Percentiles rank a stretch among this genome's conserved stretches.
Conservation (phyloP, 305 asterid genomes). For the Salvia sclarea region DNA sequence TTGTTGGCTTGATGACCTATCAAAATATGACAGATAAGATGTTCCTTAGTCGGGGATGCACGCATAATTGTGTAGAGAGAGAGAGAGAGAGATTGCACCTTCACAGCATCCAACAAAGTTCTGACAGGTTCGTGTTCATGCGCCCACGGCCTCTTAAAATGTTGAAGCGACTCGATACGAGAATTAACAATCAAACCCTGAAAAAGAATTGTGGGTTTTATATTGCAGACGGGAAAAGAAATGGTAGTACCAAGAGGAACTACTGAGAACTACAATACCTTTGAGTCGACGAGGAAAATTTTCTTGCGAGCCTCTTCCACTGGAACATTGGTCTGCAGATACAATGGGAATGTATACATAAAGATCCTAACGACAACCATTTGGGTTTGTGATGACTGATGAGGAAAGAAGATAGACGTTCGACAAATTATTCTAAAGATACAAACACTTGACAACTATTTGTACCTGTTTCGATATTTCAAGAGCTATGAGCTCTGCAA, state of each 20-base stretch:
- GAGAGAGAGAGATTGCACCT: conserved; percentile 51
- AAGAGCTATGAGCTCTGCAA: conserved; percentile 97
- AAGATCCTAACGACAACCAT: conserved; percentile 12
- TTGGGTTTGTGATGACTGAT: conserved; percentile 4
- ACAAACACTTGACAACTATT: conserved; percentile 12
- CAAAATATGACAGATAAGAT: conserved; percentile 11
- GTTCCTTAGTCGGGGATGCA: not conserved
- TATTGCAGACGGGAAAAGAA: not conserved
- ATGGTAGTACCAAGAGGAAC: not conserved
- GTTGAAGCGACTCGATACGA: conserved; percentile 85
- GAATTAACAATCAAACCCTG: conserved; percentile 88
- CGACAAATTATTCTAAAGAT: conserved; percentile 1
- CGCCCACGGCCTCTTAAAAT: conserved; percentile 98
- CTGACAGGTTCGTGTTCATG: conserved; percentile 85
- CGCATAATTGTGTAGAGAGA: not conserved
- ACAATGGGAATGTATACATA: not conserved
- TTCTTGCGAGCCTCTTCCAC: conserved; percentile 84
- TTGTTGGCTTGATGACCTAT: conserved; percentile 87
- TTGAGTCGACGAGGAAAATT: conserved; percentile 94
- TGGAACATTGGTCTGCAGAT: conserved; percentile 67
- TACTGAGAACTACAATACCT: conserved; percentile 45
- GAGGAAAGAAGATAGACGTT: conserved; percentile 7
- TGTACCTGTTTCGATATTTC: conserved; percentile 93
- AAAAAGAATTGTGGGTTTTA: not conserved
- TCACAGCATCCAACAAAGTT: conserved; percentile 75